Percentiles rank a stretch among this genome's conserved stretches.
These are phyloP conservation scores for Tetradesmus obliquus DNA, from an alignment of 139 green algal species.

Conservation along the genomic window DNA sequence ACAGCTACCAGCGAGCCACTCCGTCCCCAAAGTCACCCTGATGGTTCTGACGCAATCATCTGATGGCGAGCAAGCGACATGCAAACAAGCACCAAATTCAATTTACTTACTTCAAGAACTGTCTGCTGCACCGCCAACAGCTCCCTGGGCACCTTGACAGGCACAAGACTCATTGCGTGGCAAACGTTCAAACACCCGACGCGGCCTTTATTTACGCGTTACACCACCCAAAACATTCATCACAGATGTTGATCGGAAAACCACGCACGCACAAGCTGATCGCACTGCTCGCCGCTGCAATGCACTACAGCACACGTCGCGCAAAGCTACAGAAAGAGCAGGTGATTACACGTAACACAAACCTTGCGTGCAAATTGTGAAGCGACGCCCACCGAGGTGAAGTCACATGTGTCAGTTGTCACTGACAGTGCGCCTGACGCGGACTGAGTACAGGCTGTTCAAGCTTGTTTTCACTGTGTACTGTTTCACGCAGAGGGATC, in stretches of 20 bases:
- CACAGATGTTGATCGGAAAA: background rate
- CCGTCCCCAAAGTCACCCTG: background rate
- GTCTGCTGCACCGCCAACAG: conserved; percentile 39
- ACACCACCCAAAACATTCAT: too few relatives aligned
- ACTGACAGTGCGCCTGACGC: background rate
- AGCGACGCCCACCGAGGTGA: background rate
- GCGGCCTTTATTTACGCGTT: too few relatives aligned
- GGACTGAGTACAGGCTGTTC: background rate
- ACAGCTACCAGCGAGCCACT: too few relatives aligned
- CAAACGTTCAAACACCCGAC: background rate
- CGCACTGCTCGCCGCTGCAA: background rate
- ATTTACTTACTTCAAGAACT: conserved; percentile 38
- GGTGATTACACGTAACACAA: too few relatives aligned
- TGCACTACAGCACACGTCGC: background rate
- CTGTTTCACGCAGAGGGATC: background rate
- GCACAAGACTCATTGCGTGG: background rate
- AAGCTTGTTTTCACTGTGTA: background rate
- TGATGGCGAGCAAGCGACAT: background rate
- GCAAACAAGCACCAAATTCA: background rate
- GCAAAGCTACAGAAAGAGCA: too few relatives aligned
- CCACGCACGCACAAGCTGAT: background rate
- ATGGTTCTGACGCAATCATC: background rate
- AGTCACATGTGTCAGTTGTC: background rate
- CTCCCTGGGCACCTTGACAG: conserved; percentile 51
- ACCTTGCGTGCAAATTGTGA: background rate